Conservation (phyloP, 441 rosid genomes). For the Pelargonium cotyledonis region DNA sequence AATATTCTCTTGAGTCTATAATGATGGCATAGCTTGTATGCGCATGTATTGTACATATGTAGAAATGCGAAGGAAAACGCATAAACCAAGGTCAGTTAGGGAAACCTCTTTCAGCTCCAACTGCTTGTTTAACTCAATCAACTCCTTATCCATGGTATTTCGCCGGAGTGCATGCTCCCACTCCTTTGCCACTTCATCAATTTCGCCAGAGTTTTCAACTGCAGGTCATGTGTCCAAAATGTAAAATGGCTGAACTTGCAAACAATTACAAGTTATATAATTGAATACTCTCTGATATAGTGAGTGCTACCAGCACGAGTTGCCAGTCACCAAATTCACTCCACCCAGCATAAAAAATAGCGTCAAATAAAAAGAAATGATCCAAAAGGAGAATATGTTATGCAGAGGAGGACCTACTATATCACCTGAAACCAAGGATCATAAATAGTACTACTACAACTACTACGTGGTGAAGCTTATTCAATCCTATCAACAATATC, state of each 20-base stretch:
- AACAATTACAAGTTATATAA: not conserved
- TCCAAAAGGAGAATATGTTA: not conserved
- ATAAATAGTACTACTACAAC: not conserved
- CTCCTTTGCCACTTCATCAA: conserved; percentile 56
- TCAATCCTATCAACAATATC: conserved; percentile 5
- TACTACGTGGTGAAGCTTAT: conserved; percentile 3
- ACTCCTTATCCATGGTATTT: conserved; percentile 55
- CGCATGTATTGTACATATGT: not conserved
- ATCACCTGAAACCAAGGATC: not conserved
- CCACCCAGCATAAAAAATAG: not conserved
- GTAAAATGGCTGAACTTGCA: not conserved
- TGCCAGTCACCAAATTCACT: not conserved
- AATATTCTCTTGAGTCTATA: conserved; percentile 9
- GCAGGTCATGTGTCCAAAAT: conserved; percentile 9
- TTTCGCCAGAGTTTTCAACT: conserved; percentile 44
- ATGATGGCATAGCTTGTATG: not conserved
- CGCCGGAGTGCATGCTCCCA: conserved; percentile 55
- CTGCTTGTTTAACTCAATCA: conserved; percentile 50
- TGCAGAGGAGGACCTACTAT: not conserved
- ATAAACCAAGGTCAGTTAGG: conserved; percentile 17
- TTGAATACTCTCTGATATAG: not conserved
- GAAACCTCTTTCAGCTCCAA: conserved; percentile 71
- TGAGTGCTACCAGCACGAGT: not conserved
- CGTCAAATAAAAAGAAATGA: not conserved
- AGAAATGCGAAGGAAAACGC: conserved; percentile 7